Base-by-base conservation (phyloP, 2,329 filamentous ascomycete species). In the Phaeosphaeria sp. region DNA sequence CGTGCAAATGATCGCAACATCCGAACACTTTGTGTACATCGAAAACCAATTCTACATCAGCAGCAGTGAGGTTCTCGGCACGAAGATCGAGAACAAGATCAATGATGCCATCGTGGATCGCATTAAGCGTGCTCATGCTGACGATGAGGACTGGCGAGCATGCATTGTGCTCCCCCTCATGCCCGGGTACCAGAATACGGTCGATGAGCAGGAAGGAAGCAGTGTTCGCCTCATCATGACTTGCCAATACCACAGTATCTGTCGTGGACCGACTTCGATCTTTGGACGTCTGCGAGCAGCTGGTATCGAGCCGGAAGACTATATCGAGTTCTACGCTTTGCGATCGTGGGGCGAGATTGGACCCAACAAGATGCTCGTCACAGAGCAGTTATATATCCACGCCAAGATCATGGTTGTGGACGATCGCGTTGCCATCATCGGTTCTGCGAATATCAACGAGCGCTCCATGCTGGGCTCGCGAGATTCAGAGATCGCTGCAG, bases 1-100 rank as follows among this genome's bases (percentile, higher is more conserved):
- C 72, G 86, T 96, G 66, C 95, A 96, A 75, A 88, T 96, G 82
- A 99, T 99, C 66, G 90, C 95, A 64, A 90, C 94, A 63, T 97
- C 93, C 1, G 92, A 99, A 48, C 95, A 98, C 76, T 97, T 97
- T 71, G 92, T 98, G 51, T 98, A 99, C 78, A 97, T 98, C 65
- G 95, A 99, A 76, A 99, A 99, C 73, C 95, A 99, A 73, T 99
- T 98, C 79, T 99, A 96, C 81, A 91, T 99, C 76, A 96, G 92
- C 36, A 96, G 92, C 65, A 95, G 91, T 50, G 90, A 95, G 71
- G 93, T 93, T 5, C 88, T 97, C 67, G 91, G 90, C 52, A 91
- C 90, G 13, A 92, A 89, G 73, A 95, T 99, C 62, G 86, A 92
- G 75, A 99, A 99, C 77, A 88, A 89, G 64, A 97, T 99, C 66